A percentile compares a stretch with the other conserved stretches of the same genome.
Conservation (phyloP, 352 stramenopile species). For the Globisporangium ultimum region DNA sequence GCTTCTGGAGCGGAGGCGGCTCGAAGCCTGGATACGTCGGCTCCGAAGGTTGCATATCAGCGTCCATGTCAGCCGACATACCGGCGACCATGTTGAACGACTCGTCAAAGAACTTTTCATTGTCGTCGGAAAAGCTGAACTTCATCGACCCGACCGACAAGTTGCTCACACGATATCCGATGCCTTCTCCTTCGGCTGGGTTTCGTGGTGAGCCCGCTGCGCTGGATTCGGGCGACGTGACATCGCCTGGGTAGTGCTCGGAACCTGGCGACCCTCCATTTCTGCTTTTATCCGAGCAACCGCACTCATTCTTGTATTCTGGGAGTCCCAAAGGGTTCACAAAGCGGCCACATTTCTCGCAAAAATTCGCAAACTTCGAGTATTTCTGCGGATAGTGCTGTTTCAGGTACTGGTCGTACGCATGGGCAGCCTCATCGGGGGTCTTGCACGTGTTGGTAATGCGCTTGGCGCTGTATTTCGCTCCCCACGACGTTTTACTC, state of each 20-base stretch:
- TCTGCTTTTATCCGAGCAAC: constrained; percentile 29
- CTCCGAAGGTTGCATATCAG: not conserved
- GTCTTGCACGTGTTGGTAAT: constrained; percentile 89
- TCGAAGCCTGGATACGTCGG: constrained; percentile 12
- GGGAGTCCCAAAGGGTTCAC: constrained; percentile 76
- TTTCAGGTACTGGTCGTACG: constrained; percentile 84
- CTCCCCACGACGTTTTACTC: constrained; percentile 86
- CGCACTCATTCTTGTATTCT: constrained; percentile 74
- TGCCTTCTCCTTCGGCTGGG: constrained; percentile 29
- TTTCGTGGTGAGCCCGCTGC: constrained; percentile 18
- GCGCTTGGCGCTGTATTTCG: constrained; percentile 85
- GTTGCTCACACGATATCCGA: constrained; percentile 51
- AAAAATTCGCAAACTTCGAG: constrained; percentile 87
- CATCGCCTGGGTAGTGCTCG: constrained; percentile 18
- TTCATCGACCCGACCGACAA: constrained; percentile 70
- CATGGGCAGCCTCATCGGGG: constrained; percentile 75
- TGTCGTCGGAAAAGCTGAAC: constrained; percentile 68
- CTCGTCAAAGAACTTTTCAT: constrained; percentile 61
- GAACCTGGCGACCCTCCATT: constrained; percentile 17
- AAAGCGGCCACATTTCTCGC: constrained; percentile 71
- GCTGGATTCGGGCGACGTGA: constrained; percentile 18
- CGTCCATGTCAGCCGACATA: constrained; percentile 1
- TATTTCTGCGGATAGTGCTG: constrained; percentile 80
- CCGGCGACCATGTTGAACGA: constrained; percentile 37
- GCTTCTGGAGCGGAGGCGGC: constrained; percentile 30